phyloP scores from a whole-genome alignment of 768 basidiomycete species.

The Porphyrellus cyaneotinctus region DNA sequence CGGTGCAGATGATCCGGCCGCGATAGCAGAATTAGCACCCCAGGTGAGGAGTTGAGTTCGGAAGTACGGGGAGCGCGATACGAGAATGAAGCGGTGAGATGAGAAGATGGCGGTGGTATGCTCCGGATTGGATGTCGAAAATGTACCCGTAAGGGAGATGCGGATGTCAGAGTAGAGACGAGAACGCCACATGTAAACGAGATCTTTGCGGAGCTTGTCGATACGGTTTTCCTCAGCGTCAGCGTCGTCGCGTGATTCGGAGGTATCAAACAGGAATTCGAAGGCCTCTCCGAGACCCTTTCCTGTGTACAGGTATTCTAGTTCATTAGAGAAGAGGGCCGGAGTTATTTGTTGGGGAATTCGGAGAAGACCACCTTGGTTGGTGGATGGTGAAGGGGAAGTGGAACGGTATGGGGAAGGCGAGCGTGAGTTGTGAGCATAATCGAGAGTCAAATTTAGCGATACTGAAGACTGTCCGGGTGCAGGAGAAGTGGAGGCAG shows the following conservation, averaged over 20 bases:
- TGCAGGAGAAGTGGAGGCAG: constrained; percentile 45
- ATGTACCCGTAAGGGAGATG: constrained; percentile 70
- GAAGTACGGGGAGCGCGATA: constrained; percentile 88
- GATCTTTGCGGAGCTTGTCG: constrained; percentile 87
- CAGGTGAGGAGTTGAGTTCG: constrained; percentile 72
- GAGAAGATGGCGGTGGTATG: constrained; percentile 81
- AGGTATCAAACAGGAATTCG: constrained; percentile 76
- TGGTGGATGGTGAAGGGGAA: constrained; percentile 45
- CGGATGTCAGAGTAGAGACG: constrained; percentile 91
- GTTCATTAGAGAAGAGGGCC: constrained; percentile 80
- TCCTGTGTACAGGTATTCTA: constrained; percentile 94
- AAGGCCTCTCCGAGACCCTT: constrained; percentile 85
- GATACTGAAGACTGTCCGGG: constrained; percentile 62
- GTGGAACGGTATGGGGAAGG: constrained; percentile 43
- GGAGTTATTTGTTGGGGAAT: constrained; percentile 68
- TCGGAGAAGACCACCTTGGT: constrained; percentile 48
- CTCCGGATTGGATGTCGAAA: constrained; percentile 60
- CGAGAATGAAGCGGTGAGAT: constrained; percentile 89
- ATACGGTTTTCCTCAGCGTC: constrained; percentile 54
- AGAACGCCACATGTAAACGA: constrained; percentile 96
- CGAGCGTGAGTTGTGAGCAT: constrained; percentile 38
- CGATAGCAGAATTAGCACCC: constrained; percentile 37
- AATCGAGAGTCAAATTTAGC: constrained; percentile 45
- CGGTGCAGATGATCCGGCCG: constrained; percentile 21
- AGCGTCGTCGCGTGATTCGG: constrained; percentile 40